Base-by-base conservation (phyloP, 768 basidiomycete species). In the Lentinula boryana region DNA sequence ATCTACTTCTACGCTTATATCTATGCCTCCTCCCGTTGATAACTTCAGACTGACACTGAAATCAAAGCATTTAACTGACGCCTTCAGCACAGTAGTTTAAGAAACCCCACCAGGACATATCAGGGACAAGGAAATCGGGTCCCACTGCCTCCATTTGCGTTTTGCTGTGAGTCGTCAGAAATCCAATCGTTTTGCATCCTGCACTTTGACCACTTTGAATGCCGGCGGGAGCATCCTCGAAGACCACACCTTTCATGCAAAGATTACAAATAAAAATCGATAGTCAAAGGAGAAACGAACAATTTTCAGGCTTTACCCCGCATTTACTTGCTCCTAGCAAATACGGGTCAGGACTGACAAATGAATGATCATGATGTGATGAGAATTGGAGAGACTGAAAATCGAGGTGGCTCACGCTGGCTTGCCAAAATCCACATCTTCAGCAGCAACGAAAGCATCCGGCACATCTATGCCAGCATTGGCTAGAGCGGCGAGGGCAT, bases 141-240 rank as follows among this genome's bases (percentile, higher is more conserved):
- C 78, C 67, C 10, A 82, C 82, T 6, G 78, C 85, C 63, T 86
- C 76, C 63, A 98, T 77, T 65, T 87, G 83, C 60, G 85, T 83
- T 55, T 83, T 77, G 27, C 80, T 79, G 71, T 96, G 94, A 5
- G 88, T 86, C 1, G 95, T 98, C 61, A 92, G 78, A 32, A 97
- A 74, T 1, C 84, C 96, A 52, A 98, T 77, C 0, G 92, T 93
- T 69, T 82, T 89, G 70, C 89, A 88, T 13, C 96, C 95, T 5
- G 93, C 91, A 0, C 87, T 82, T 49, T 83, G 76, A 10, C 94
- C 94, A 62, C 93, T 89, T 43, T 76, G 77, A 66, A 98, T 79
- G 18, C 95, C 95, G 15, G 84, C 84, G 1, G 94, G 94, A 2
- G 95, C 92, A 74, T 98, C 96, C 70, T 96, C 94, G 35, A 98